A percentile compares a stretch with the other conserved stretches of the same genome.
Conservation (phyloP, 495 filamentous ascomycete genomes). For the Lasiosphaeria hispida region DNA sequence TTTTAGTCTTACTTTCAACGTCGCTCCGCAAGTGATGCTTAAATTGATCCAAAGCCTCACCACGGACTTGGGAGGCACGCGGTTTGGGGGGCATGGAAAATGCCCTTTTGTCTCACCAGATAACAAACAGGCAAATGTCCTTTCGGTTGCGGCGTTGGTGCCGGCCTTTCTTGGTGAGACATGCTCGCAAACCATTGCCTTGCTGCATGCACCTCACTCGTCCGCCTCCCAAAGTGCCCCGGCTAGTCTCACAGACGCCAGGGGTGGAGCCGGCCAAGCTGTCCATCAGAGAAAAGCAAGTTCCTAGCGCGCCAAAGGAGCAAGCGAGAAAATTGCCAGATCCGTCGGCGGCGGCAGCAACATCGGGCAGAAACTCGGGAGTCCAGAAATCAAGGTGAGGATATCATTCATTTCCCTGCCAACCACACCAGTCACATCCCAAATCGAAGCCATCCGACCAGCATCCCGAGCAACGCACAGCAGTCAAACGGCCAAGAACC, state of each 20-base stretch:
- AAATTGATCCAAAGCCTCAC: no score
- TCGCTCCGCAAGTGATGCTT: no score
- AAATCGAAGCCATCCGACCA: not conserved
- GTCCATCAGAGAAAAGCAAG: not conserved
- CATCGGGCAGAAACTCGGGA: no score
- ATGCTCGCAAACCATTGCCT: slow-evolving; percentile 13
- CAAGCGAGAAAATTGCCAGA: no score
- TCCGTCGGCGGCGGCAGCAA: no score
- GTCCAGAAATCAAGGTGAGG: no score
- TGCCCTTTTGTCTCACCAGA: not conserved
- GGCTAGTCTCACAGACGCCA: not conserved
- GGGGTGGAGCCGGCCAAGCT: not conserved
- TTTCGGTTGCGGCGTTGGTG: not conserved
- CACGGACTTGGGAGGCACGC: not conserved
- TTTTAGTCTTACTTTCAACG: not conserved
- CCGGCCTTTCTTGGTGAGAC: slow-evolving; percentile 15
- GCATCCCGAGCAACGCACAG: not conserved
- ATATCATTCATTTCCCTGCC: no score
- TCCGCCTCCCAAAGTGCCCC: not conserved
- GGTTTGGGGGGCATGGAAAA: not conserved
- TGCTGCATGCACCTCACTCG: slow-evolving; percentile 6
- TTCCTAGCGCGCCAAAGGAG: no score
- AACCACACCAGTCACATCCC: no score
- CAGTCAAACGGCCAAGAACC: not conserved
- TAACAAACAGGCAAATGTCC: no score